Evolutionary conservation across 2,329 filamentous ascomycete genomes (phyloP).

Genomic region (Claviceps cyperi): DNA sequence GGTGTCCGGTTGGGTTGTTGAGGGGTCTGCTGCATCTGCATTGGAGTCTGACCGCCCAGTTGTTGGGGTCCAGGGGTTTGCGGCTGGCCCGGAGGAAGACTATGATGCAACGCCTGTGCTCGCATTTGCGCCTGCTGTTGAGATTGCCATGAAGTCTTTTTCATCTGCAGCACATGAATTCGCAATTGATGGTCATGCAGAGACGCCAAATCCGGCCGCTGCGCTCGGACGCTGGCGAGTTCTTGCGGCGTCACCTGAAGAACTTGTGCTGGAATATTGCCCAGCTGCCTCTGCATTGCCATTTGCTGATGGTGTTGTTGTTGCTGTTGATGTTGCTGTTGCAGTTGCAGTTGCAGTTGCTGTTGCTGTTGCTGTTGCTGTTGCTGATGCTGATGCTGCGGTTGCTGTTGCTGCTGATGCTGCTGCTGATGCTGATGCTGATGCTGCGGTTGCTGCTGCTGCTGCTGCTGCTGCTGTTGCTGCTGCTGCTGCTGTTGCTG

Average conservation of each 20-base stretch:
- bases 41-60: conserved; percentile 6
- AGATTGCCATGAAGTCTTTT: conserved; percentile 18
- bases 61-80: conserved; percentile 10
- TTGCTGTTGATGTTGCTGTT: conserved; percentile 11
- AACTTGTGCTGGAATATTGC: conserved; percentile 16
- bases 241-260: conserved; percentile 21
- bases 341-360: conserved; percentile 6
- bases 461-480: background rate
- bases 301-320: conserved; percentile 12
- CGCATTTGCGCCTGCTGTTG: conserved; percentile 14
- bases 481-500: conserved; percentile 4
- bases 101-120: conserved; percentile 9
- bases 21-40: conserved; percentile 31
- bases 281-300: conserved; percentile 12
- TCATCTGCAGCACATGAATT: conserved; percentile 18
- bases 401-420: background rate
- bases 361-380: background rate
- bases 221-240: conserved; percentile 16
- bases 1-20: conserved; percentile 30
- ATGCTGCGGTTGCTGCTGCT: rapidly evolving
- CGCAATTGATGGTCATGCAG: conserved; percentile 21
- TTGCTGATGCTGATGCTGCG: background rate
- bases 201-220: conserved; percentile 13
- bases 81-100: conserved; percentile 10
- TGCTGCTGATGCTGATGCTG: conserved; percentile 2